A percentile compares a stretch with the other conserved stretches of the same genome.
Evolutionary conservation across 352 stramenopile genomes (phyloP).

Genomic region (Blastocystis sp.): DNA sequence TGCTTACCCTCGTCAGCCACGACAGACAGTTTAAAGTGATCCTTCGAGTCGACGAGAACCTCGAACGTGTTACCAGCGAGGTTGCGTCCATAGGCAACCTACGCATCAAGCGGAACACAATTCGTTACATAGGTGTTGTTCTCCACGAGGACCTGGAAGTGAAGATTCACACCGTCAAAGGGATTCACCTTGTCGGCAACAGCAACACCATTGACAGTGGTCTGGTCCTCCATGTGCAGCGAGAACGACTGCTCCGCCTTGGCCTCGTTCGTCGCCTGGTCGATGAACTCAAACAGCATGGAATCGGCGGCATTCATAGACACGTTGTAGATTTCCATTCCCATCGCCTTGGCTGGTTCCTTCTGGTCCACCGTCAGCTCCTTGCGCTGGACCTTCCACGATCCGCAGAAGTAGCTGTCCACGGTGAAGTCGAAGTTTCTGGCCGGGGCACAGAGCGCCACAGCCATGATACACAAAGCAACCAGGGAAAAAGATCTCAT

Average conservation of each 20-base stretch:
- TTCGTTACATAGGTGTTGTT: slow-evolving; percentile 6
- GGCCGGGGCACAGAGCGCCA: slow-evolving; percentile 2
- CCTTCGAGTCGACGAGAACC: neutral
- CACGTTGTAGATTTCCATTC: slow-evolving; percentile 46
- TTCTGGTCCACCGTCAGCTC: neutral
- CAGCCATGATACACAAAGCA: neutral
- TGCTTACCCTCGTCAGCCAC: neutral
- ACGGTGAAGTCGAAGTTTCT: slow-evolving; percentile 24
- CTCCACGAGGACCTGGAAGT: neutral
- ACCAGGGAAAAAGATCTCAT: slow-evolving; percentile 57
- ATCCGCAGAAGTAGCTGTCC: slow-evolving; percentile 24
- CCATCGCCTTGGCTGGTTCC: neutral
- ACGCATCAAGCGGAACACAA: neutral
- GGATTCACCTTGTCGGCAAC: neutral
- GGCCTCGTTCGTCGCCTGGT: slow-evolving; percentile 2
- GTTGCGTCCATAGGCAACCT: slow-evolving; percentile 10
- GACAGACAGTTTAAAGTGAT: slow-evolving; percentile 17
- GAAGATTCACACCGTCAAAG: neutral
- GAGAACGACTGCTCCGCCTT: neutral
- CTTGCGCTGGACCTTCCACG: slow-evolving; percentile 30
- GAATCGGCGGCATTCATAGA: slow-evolving; percentile 11
- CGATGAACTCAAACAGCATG: neutral
- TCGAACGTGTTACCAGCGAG: neutral
- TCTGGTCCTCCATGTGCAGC: neutral
- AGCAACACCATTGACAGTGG: neutral